A percentile compares a stretch with the other conserved stretches of the same genome.
These are phyloP conservation scores for Emmonsia crescens DNA, from an alignment of 2,329 filamentous ascomycete species.

Conservation along the genomic window DNA sequence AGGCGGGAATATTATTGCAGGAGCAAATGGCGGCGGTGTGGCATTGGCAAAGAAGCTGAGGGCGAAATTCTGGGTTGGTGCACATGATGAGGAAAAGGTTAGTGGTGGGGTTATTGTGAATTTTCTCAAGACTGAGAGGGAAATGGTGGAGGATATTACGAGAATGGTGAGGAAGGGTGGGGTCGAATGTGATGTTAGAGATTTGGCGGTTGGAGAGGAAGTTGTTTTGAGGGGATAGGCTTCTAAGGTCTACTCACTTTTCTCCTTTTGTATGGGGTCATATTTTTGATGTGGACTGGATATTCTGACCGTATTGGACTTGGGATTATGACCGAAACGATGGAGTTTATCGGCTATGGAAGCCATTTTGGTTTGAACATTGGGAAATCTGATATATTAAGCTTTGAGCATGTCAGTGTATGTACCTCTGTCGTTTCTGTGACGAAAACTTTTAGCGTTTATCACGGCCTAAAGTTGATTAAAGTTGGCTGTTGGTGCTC, in stretches of 20 bases:
- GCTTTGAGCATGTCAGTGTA: too few relatives aligned
- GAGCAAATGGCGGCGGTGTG: conserved; percentile 36
- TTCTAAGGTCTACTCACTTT: background rate
- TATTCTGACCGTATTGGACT: too few relatives aligned
- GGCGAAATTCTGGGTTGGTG: background rate
- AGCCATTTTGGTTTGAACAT: too few relatives aligned
- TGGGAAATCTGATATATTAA: too few relatives aligned
- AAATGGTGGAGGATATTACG: background rate
- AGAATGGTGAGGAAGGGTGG: background rate
- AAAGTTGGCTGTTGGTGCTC: too few relatives aligned
- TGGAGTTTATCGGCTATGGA: too few relatives aligned
- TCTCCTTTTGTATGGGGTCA: background rate
- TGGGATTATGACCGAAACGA: too few relatives aligned
- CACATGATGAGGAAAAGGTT: background rate
- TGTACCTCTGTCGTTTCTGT: too few relatives aligned
- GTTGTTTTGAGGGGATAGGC: background rate
- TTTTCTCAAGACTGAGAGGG: conserved; percentile 12
- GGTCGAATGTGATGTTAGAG: background rate
- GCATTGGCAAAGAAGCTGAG: background rate
- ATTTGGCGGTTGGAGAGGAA: background rate
- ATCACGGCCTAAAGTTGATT: too few relatives aligned
- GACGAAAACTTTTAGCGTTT: too few relatives aligned
- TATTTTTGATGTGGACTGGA: too few relatives aligned
- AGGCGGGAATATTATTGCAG: conserved; percentile 42
- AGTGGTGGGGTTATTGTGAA: background rate